Evolutionary conservation across 2,329 filamentous ascomycete genomes (phyloP).

Genomic region (Hysterium pulicare): DNA sequence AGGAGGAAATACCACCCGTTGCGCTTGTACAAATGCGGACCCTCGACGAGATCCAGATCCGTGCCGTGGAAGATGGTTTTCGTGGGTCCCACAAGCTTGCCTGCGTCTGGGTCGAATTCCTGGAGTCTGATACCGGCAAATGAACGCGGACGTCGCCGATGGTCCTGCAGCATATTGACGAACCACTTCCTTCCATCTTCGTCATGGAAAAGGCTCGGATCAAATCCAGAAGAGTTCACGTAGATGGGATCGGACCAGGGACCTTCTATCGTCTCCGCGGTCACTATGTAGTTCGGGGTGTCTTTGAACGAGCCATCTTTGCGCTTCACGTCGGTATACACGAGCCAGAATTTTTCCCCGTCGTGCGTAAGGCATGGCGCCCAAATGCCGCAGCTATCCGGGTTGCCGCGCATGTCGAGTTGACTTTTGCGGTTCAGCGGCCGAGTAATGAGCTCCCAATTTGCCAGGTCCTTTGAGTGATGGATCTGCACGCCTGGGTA

Average conservation of each 20-base stretch:
- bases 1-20: conserved; percentile 37
- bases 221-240: conserved; percentile 60
- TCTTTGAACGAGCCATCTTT: conserved; percentile 66
- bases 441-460: conserved; percentile 53
- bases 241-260: conserved; percentile 62
- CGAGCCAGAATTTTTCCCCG: conserved; percentile 59
- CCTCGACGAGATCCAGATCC: conserved; percentile 45
- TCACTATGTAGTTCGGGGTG: conserved; percentile 62
- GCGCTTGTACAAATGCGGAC: conserved; percentile 34
- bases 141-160: conserved; percentile 26
- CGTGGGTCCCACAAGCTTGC: conserved; percentile 53
- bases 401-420: conserved; percentile 51
- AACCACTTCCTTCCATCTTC: conserved; percentile 37
- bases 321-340: conserved; percentile 65
- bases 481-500: conserved; percentile 62
- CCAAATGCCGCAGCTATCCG: conserved; percentile 58
- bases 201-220: conserved; percentile 46
- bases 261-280: conserved; percentile 48
- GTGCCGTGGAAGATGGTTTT: conserved; percentile 55
- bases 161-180: conserved; percentile 36
- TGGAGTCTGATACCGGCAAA: conserved; percentile 60
- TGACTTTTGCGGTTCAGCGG: conserved; percentile 51
- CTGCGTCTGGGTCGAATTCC: conserved; percentile 51
- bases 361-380: conserved; percentile 63
- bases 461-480: conserved; percentile 52